These are phyloP conservation scores for Pseudisothecium myosuroides DNA, from an alignment of 225 moss, liverwort and hornwort species.

Conservation along the genomic window DNA sequence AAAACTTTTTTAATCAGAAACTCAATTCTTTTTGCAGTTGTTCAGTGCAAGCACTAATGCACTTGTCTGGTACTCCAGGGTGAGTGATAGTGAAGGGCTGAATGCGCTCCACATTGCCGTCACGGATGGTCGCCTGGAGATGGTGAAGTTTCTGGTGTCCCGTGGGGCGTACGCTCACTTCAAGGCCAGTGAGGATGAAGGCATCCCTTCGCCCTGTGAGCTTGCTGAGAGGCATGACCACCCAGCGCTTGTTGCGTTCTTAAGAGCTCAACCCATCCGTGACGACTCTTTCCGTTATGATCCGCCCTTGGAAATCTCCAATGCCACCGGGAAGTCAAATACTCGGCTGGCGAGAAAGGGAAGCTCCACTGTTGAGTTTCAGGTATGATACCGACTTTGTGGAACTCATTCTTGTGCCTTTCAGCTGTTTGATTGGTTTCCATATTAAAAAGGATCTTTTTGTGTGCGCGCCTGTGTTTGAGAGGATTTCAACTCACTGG, in stretches of 20 bases:
- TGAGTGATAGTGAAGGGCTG: slow-evolving; percentile 22
- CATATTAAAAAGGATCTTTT: neutral
- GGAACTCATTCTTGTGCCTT: neutral
- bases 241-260: neutral
- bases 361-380: slow-evolving; percentile 29
- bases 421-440: neutral
- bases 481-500: neutral
- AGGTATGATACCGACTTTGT: neutral
- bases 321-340: neutral
- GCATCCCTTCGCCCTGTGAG: slow-evolving; percentile 39
- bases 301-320: neutral
- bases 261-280: slow-evolving; percentile 10
- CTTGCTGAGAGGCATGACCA: slow-evolving; percentile 25
- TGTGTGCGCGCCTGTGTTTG: neutral
- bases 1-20: neutral
- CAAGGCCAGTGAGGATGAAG: slow-evolving; percentile 18
- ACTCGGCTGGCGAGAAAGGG: slow-evolving; percentile 1
- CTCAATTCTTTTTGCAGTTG: neutral
- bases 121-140: slow-evolving; percentile 23
- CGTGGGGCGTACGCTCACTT: slow-evolving; percentile 49
- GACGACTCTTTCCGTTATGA: slow-evolving; percentile 1
- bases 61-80: neutral
- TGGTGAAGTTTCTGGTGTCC: slow-evolving; percentile 55
- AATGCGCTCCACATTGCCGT: slow-evolving; percentile 72
- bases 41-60: neutral